Conservation (phyloP, 768 basidiomycete genomes). For the Sporobolomyces phaffii region DNA sequence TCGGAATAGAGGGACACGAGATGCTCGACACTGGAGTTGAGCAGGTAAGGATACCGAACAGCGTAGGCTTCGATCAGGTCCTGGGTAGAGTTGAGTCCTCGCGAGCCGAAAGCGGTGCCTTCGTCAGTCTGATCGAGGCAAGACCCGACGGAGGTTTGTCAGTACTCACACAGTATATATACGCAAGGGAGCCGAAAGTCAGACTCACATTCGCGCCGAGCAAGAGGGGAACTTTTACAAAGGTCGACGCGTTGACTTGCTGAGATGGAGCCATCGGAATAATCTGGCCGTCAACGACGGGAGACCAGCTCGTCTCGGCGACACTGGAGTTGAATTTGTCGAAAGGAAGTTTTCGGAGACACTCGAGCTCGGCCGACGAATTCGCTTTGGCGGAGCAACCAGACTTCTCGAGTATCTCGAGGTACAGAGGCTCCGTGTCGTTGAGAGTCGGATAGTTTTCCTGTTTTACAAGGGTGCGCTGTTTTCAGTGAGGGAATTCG, state of each 20-base stretch:
- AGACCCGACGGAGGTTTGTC: too few relatives aligned
- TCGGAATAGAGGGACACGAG: slow-evolving; percentile 32
- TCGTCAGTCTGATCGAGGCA: slow-evolving; percentile 22
- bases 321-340: slow-evolving; percentile 30
- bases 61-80: not conserved
- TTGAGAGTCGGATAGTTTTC: not conserved
- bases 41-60: not conserved
- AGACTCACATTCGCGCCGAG: slow-evolving; percentile 23
- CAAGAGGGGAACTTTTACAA: slow-evolving; percentile 33
- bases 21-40: not conserved
- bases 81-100: slow-evolving; percentile 15
- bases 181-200: not conserved
- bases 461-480: not conserved
- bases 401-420: slow-evolving; percentile 8
- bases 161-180: too few relatives aligned
- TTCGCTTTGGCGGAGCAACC: slow-evolving; percentile 14
- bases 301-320: slow-evolving; percentile 13
- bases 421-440: not conserved
- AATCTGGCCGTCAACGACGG: slow-evolving; percentile 27
- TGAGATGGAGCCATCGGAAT: not conserved
- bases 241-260: slow-evolving; percentile 4
- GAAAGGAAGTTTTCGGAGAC: slow-evolving; percentile 26
- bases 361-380: slow-evolving; percentile 11
- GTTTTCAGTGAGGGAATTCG: not conserved
- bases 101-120: slow-evolving; percentile 15